A percentile compares a stretch with the other conserved stretches of the same genome.
Evolutionary conservation across 192 early-diverging fungal genomes (phyloP).

Genomic region (Lobosporangium transversale): DNA sequence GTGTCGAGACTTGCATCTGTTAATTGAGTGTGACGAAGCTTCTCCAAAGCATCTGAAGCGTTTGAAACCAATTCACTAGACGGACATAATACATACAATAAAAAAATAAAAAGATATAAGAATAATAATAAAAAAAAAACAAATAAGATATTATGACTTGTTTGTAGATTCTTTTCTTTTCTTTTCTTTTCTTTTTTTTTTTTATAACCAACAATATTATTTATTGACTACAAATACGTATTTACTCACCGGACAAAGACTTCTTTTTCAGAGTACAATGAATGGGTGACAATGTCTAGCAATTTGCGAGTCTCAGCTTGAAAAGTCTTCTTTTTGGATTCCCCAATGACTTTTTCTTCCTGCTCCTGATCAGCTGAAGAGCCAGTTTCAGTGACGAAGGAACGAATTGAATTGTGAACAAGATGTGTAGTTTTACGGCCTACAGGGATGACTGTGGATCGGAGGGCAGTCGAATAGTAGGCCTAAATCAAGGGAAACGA

Average conservation of each 20-base stretch:
- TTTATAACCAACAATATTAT: too few species aligned
- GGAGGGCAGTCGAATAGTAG: conserved; percentile 33
- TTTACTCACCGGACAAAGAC: conserved; percentile 59
- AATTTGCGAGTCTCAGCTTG: conserved; percentile 71
- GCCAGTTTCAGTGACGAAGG: conserved; percentile 31
- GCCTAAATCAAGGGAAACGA: conserved; percentile 5
- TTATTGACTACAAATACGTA: background rate
- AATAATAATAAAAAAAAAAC: background rate
- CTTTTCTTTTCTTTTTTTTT: background rate
- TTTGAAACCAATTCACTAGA: conserved; percentile 70
- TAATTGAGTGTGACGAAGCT: conserved; percentile 64
- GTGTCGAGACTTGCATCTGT: conserved; percentile 47
- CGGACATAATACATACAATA: too few species aligned
- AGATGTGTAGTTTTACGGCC: conserved; percentile 17
- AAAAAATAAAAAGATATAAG: too few species aligned
- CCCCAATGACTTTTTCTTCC: conserved; percentile 44
- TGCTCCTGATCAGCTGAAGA: conserved; percentile 21
- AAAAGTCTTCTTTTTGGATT: conserved; percentile 59
- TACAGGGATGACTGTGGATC: conserved; percentile 21
- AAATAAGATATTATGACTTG: background rate
- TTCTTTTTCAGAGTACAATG: conserved; percentile 73
- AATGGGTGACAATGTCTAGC: conserved; percentile 71
- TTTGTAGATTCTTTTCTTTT: background rate
- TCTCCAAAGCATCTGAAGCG: conserved; percentile 72
- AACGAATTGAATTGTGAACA: conserved; percentile 33